These are phyloP conservation scores for Dipodascopsis tothii DNA, from an alignment of 805 yeast genomes.

Conservation along the genomic window DNA sequence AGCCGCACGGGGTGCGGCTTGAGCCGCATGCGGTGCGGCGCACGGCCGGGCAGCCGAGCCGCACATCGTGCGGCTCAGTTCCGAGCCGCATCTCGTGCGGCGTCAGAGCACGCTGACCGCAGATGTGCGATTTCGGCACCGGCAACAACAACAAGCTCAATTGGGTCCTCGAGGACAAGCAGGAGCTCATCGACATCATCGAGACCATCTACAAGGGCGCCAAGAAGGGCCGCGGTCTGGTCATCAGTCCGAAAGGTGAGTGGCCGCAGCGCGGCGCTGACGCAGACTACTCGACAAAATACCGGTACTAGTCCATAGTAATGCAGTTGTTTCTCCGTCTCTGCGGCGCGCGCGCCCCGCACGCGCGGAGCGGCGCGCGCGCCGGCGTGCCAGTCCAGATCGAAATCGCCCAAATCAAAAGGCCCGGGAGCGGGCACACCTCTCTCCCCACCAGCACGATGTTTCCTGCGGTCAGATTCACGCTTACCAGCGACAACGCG, in stretches of 20 bases:
- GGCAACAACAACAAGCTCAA: conserved; percentile 94
- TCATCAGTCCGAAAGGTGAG: conserved; percentile 58
- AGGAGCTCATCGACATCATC: conserved; percentile 82
- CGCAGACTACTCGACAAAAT: conserved; percentile 26
- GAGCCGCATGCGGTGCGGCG: too few relatives aligned
- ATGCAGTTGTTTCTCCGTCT: background rate
- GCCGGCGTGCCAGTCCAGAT: too few relatives aligned
- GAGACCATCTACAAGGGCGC: conserved; percentile 91
- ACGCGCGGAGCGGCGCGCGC: too few relatives aligned
- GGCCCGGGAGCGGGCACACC: too few relatives aligned
- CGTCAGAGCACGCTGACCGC: too few relatives aligned
- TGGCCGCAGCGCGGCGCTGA: background rate
- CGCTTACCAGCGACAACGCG: background rate
- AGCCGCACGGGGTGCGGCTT: too few relatives aligned
- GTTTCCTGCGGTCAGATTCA: background rate
- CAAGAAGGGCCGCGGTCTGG: conserved; percentile 84
- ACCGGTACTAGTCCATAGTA: conserved; percentile 17
- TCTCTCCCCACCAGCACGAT: background rate
- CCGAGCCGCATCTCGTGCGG: too few relatives aligned
- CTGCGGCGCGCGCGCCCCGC: too few relatives aligned
- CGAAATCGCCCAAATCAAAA: too few relatives aligned
- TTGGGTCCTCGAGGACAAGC: conserved; percentile 68
- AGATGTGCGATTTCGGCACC: conserved; percentile 96
- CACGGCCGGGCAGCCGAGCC: too few relatives aligned
- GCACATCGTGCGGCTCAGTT: too few relatives aligned